Evolutionary conservation across 306 rosid genomes (phyloP).

Genomic region (Lagenaria siceraria): DNA sequence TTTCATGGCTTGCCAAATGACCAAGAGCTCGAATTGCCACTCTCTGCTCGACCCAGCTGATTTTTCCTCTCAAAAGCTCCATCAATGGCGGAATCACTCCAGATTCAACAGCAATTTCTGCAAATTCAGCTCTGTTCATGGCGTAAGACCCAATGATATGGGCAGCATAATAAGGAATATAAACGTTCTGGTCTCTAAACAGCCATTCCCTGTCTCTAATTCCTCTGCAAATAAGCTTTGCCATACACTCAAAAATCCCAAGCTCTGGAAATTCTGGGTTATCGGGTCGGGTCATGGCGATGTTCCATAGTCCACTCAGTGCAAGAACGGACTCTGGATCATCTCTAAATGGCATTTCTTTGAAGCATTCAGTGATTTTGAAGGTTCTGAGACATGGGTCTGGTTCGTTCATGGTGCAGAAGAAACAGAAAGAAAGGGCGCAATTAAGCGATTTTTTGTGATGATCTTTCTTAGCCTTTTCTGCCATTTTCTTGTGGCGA

Average conservation of each 20-base stretch:
- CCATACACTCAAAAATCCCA: conserved; percentile 54
- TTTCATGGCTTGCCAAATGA: conserved; percentile 44
- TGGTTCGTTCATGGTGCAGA: conserved; percentile 47
- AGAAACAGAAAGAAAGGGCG: conserved; percentile 34
- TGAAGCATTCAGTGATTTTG: conserved; percentile 29
- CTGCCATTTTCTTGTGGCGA: conserved; percentile 10
- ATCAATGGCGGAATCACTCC: conserved; percentile 36
- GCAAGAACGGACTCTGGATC: conserved; percentile 37
- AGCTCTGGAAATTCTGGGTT: conserved; percentile 54
- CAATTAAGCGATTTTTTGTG: conserved; percentile 10
- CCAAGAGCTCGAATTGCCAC: conserved; percentile 59
- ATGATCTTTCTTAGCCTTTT: neutral
- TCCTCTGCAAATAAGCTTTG: conserved; percentile 37
- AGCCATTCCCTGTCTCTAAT: conserved; percentile 37
- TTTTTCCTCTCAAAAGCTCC: conserved; percentile 44
- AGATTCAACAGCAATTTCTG: conserved; percentile 32
- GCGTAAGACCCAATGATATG: conserved; percentile 58
- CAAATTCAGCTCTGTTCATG: conserved; percentile 39
- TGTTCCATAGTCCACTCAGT: conserved; percentile 44
- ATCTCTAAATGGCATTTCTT: conserved; percentile 38
- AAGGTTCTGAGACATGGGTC: conserved; percentile 23
- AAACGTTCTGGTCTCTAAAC: conserved; percentile 35
- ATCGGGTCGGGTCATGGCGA: conserved; percentile 43
- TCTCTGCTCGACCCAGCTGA: conserved; percentile 66
- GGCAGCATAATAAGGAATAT: conserved; percentile 63